These are phyloP conservation scores for Entophlyctis luteolus DNA, from an alignment of 192 early-diverging fungal genomes.

Conservation along the genomic window DNA sequence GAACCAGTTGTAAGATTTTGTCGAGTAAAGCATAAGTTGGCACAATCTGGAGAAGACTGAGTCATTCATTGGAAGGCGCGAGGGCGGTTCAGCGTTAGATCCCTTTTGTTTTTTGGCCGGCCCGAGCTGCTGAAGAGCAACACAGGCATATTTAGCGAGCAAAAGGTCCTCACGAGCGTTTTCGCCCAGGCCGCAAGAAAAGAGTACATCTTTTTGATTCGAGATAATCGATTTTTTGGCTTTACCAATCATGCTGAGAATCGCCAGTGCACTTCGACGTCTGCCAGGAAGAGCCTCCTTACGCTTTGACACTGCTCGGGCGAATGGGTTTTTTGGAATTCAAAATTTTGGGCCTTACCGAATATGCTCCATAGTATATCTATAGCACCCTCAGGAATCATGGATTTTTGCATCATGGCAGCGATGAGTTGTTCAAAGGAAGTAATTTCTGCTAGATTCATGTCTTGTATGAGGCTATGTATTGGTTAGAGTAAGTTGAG, in stretches of 20 bases:
- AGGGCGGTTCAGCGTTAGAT: constrained; percentile 15
- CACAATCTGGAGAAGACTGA: constrained; percentile 55
- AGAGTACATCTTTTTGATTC: constrained; percentile 78
- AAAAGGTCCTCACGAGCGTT: constrained; percentile 75
- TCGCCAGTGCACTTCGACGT: constrained; percentile 84
- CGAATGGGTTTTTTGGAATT: neutral
- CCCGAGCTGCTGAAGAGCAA: constrained; percentile 83
- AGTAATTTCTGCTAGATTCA: constrained; percentile 88
- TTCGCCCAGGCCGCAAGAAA: constrained; percentile 81
- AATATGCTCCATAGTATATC: constrained; percentile 75
- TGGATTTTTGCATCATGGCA: constrained; percentile 64
- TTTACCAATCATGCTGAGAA: constrained; percentile 91
- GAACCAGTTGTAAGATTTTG: constrained; percentile 30
- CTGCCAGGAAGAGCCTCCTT: constrained; percentile 64
- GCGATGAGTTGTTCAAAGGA: constrained; percentile 90
- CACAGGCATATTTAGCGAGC: constrained; percentile 86
- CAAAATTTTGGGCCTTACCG: constrained; percentile 17
- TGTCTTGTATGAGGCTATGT: constrained; percentile 71
- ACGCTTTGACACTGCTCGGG: constrained; percentile 33
- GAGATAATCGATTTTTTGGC: constrained; percentile 75
- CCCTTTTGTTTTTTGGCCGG: constrained; percentile 63
- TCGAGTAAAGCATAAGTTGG: constrained; percentile 37
- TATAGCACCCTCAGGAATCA: constrained; percentile 65
- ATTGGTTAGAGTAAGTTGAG: neutral
- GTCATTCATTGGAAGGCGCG: constrained; percentile 53